These are phyloP conservation scores for Dryas octopetala DNA, from an alignment of 306 rosid species.

Conservation along the genomic window DNA sequence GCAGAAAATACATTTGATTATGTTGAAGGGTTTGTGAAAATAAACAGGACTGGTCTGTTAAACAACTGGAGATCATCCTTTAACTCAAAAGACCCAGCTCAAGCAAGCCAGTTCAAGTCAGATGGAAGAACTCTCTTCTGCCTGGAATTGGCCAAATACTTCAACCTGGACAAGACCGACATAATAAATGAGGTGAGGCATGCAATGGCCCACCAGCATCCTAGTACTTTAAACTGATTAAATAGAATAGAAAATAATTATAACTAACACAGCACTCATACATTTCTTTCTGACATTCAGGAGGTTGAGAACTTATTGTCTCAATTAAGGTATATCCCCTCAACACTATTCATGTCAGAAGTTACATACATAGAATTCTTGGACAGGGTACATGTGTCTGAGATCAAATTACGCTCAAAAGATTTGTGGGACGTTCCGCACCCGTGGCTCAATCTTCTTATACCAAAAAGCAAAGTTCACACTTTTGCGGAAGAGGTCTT, in stretches of 20 bases:
- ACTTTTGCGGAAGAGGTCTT: conserved; percentile 72
- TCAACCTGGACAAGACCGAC: conserved; percentile 41
- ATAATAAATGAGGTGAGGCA: conserved; percentile 54
- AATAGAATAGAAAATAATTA: background rate
- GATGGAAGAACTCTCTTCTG: conserved; percentile 88
- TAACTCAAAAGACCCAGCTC: conserved; percentile 83
- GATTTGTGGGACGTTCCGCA: conserved; percentile 97
- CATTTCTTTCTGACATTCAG: conserved; percentile 44
- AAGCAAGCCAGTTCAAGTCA: conserved; percentile 81
- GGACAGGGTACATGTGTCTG: conserved; percentile 90
- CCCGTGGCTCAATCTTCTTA: conserved; percentile 96
- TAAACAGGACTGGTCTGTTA: conserved; percentile 84
- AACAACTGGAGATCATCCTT: conserved; percentile 97
- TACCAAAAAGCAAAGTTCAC: conserved; percentile 82
- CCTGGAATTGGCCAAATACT: conserved; percentile 85
- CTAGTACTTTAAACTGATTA: background rate
- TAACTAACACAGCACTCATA: conserved; percentile 6
- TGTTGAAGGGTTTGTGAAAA: conserved; percentile 87
- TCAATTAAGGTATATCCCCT: conserved; percentile 58
- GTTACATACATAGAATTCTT: conserved; percentile 72
- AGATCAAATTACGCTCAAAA: conserved; percentile 78
- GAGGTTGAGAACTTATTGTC: conserved; percentile 53
- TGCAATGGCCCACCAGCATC: conserved; percentile 6
- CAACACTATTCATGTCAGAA: conserved; percentile 80
- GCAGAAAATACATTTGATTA: conserved; percentile 63